These are phyloP conservation scores for Fusarium liriodendri DNA, from an alignment of 2,329 filamentous ascomycete species.

Conservation along the genomic window DNA sequence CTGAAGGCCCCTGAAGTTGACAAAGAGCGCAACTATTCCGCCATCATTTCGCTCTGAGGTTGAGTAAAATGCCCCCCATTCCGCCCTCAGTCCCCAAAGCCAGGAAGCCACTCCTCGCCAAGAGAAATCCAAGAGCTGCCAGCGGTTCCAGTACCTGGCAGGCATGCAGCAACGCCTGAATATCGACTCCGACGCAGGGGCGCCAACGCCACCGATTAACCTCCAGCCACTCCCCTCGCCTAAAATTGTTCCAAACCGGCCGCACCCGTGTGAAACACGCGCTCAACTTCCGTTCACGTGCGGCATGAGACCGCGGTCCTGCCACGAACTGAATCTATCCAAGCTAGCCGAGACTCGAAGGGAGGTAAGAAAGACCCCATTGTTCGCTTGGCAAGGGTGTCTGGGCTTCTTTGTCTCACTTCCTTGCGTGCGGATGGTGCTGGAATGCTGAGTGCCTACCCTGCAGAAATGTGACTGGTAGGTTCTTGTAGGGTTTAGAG, in stretches of 20 bases:
- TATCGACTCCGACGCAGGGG: background rate
- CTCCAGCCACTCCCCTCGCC: background rate
- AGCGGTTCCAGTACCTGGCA: background rate
- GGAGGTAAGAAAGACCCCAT: background rate
- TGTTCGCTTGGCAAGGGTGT: slow-evolving; percentile 2
- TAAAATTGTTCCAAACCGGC: slow-evolving; percentile 1
- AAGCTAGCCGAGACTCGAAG: background rate
- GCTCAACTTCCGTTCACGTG: background rate
- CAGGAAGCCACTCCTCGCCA: background rate
- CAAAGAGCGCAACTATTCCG: background rate
- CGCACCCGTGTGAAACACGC: background rate
- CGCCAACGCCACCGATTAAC: slow-evolving; percentile 5
- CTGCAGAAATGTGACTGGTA: slow-evolving; percentile 20
- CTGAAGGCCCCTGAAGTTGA: too few species aligned
- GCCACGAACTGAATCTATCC: background rate
- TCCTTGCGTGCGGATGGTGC: background rate
- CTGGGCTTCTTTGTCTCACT: background rate
- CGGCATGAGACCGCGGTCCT: background rate
- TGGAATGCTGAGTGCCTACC: slow-evolving; percentile 15
- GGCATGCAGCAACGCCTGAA: background rate
- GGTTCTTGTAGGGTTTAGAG: background rate
- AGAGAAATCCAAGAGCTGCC: background rate
- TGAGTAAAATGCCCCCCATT: background rate
- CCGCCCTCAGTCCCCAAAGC: background rate
- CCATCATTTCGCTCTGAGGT: background rate